Percentiles rank a stretch among this genome's conserved stretches.
Conservation (phyloP, 2,329 filamentous ascomycete genomes). For the Trichoderma breve region DNA sequence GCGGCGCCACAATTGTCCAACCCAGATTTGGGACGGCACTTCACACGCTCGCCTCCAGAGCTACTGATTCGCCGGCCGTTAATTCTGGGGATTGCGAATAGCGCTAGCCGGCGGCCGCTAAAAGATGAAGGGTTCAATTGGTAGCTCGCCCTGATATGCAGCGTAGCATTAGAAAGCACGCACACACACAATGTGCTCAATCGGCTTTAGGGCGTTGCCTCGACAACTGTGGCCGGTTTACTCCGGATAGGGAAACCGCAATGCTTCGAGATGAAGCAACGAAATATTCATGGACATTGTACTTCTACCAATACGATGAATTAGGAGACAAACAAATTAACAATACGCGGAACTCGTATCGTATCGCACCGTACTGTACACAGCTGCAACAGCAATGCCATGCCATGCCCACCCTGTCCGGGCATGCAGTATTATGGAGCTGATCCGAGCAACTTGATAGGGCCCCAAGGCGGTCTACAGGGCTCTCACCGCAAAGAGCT, state of each 20-base stretch:
- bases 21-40: not conserved
- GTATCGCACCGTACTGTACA: not conserved
- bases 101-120: slow-evolving; percentile 16
- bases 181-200: not conserved
- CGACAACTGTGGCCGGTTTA: not conserved
- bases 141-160: not conserved
- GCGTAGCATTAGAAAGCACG: not conserved
- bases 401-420: not conserved
- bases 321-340: not conserved
- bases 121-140: not conserved
- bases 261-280: not conserved
- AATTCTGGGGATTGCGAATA: slow-evolving; percentile 1
- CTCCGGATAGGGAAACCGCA: not conserved
- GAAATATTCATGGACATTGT: not conserved
- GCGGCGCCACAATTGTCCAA: slow-evolving; percentile 8
- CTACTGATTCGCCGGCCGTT: not conserved
- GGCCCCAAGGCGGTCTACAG: not conserved
- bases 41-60: not conserved
- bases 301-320: not conserved
- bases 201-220: not conserved
- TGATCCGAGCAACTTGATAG: not conserved
- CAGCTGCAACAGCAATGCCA: not conserved
- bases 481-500: slow-evolving; percentile 15
- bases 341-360: not conserved
- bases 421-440: slow-evolving; percentile 6